Evolutionary conservation across 1,284 basidiomycete species (phyloP), one percentile per base, ranked within the genome.

Genomic region (Baeospora myosura): DNA sequence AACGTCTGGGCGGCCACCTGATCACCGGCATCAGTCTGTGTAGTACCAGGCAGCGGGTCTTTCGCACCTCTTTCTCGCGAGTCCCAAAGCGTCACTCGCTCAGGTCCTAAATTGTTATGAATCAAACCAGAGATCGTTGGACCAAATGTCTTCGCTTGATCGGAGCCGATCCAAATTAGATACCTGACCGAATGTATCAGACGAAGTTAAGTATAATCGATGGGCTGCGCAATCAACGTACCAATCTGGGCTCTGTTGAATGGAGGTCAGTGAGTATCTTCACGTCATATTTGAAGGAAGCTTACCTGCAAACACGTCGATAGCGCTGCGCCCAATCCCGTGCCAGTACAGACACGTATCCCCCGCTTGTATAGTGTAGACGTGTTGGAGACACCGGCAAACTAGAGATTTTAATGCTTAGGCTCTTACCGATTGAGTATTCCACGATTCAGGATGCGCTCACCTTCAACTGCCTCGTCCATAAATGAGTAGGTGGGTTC

Each of bases 111-210:
- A 49, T 76, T 66, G 38, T 67, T 62, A 47, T 71, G 66, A 48
- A 88, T 85, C 24, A 88, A 68, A 22, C 72, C 73, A 47, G 75
- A 72, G 47, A 88, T 85, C 24, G 83, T 87, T 29, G 81, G 76
- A 2, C 85, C 86, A 53, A 88, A 88, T 2, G 86, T 88, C 64
- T 83, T 83, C 56, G 82, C 81, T 58, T 84, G 81, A 56, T 84
- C 79, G 34, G 82, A 84, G 25, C 81, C 81, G 51, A 82, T 80
- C 78, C 78, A 82, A 39, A 81, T 77, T 31, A 81, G 60, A 56
- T 74, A 80, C 76, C 77, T 76, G 47, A 17, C 29, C 20, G 8
- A 18, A 12, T 18, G 12, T 22, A 11, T 10, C 18, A 21, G 22
- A 24, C 4, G 32, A 37, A 31, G 7, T 20, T 24, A 26, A 30